Conservation (phyloP, 2,329 filamentous ascomycete genomes). For the Verticillium longisporum region DNA sequence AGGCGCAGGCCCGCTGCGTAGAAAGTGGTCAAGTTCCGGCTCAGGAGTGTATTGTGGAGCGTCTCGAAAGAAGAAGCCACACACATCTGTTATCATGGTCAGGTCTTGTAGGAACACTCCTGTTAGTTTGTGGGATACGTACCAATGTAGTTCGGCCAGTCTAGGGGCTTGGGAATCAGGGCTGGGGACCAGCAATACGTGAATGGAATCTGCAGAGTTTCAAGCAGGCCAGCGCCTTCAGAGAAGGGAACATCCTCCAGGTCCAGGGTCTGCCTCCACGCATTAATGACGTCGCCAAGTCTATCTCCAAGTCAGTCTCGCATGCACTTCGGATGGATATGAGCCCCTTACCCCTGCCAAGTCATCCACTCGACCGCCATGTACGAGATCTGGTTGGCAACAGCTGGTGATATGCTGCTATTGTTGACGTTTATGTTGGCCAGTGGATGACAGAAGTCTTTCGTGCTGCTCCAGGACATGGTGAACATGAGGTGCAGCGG, state of each 20-base stretch:
- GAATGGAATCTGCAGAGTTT: constrained; percentile 61
- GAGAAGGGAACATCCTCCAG: constrained; percentile 63
- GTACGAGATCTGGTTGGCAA: constrained; percentile 65
- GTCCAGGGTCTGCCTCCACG: constrained; percentile 58
- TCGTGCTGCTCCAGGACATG: constrained; percentile 72
- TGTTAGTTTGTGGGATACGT: constrained; percentile 11
- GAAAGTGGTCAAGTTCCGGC: constrained; percentile 46
- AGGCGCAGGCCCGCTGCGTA: constrained; percentile 40
- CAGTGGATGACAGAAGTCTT: constrained; percentile 65
- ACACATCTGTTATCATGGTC: constrained; percentile 10
- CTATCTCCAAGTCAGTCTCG: neutral
- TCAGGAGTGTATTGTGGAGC: constrained; percentile 32
- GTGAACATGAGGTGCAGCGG: constrained; percentile 43
- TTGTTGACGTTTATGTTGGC: constrained; percentile 65
- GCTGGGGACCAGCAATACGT: constrained; percentile 75
- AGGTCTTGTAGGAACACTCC: neutral
- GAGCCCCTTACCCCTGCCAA: constrained; percentile 53
- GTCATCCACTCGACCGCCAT: constrained; percentile 68
- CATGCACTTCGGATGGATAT: fast-evolving
- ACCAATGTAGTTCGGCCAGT: constrained; percentile 58
- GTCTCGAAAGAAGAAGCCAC: constrained; percentile 16
- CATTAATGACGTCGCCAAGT: constrained; percentile 69
- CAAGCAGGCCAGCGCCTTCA: constrained; percentile 64
- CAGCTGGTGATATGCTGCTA: constrained; percentile 35
- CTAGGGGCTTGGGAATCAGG: constrained; percentile 57